Conservation (phyloP, 768 basidiomycete genomes). For the Amanita pallidorosea region DNA sequence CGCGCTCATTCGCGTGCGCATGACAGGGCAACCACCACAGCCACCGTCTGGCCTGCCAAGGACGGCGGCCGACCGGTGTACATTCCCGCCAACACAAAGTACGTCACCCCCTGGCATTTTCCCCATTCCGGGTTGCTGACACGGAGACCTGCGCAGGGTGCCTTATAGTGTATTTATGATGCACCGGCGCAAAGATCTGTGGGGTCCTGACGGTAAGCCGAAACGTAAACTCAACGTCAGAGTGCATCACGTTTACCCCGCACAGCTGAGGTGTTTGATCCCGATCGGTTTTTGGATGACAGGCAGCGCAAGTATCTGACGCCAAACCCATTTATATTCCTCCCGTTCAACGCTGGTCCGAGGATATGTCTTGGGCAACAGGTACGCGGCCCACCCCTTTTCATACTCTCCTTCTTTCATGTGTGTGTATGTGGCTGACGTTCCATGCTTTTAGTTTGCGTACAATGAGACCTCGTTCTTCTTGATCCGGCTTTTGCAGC, state of each 20-base stretch:
- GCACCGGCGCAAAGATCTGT: slow-evolving; percentile 36
- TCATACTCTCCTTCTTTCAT: background rate
- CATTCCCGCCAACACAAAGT: slow-evolving; percentile 23
- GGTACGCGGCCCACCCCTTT: slow-evolving; percentile 8
- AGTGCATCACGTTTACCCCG: too few relatives aligned
- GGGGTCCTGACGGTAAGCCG: slow-evolving; percentile 46
- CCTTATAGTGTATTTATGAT: slow-evolving; percentile 25
- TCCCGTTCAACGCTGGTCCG: slow-evolving; percentile 61
- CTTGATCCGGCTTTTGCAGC: slow-evolving; percentile 40
- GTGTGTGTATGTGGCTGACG: background rate
- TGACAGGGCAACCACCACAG: slow-evolving; percentile 14
- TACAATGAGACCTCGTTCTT: slow-evolving; percentile 46
- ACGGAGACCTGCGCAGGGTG: background rate
- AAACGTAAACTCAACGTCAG: background rate
- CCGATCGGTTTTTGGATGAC: slow-evolving; percentile 54
- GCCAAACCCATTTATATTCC: slow-evolving; percentile 57
- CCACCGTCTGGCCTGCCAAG: slow-evolving; percentile 19
- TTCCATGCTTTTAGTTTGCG: slow-evolving; percentile 27
- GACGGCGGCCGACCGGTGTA: slow-evolving; percentile 23
- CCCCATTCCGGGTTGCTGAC: background rate
- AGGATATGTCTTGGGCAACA: slow-evolving; percentile 46
- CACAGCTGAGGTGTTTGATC: slow-evolving; percentile 45
- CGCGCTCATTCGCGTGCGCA: background rate
- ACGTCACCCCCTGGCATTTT: background rate
- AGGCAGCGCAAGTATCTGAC: slow-evolving; percentile 41